A percentile compares a stretch with the other conserved stretches of the same genome.
Conservation (phyloP, 805 yeast genomes). For the Ogataea populi-albae region DNA sequence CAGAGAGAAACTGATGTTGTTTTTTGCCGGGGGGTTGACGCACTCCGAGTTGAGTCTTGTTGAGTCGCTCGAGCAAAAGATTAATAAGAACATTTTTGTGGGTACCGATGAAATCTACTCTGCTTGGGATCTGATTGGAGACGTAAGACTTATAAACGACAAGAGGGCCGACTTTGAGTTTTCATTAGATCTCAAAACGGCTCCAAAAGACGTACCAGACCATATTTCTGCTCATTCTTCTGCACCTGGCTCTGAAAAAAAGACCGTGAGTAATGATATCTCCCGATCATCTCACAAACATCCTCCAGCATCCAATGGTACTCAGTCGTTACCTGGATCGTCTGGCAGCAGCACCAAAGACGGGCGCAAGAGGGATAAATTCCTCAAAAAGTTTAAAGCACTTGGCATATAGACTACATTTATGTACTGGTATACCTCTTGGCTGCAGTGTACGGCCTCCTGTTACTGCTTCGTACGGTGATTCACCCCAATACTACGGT, state of each 20-base stretch:
- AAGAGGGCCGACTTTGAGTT: constrained; percentile 23
- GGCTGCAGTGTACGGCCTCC: too few species aligned
- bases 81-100: constrained; percentile 70
- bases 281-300: too few species aligned
- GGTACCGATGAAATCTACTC: constrained; percentile 77
- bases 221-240: constrained; percentile 20
- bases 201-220: constrained; percentile 20
- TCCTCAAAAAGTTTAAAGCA: constrained; percentile 24
- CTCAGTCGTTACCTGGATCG: too few species aligned
- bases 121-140: constrained; percentile 33
- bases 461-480: too few species aligned
- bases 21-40: constrained; percentile 87
- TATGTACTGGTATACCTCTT: too few species aligned
- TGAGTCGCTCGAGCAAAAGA: constrained; percentile 60
- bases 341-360: constrained; percentile 8
- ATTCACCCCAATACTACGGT: too few species aligned
- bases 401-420: constrained; percentile 15
- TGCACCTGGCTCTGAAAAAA: constrained; percentile 4
- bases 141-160: constrained; percentile 29
- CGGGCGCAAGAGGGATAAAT: constrained; percentile 19
- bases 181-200: constrained; percentile 22
- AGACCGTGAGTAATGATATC: constrained; percentile 1
- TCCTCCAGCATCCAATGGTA: constrained; percentile 4
- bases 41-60: constrained; percentile 75
- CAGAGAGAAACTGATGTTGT: constrained; percentile 73